Base-by-base conservation (phyloP, 768 basidiomycete species). In the Leucosporidium creatinivorum region DNA sequence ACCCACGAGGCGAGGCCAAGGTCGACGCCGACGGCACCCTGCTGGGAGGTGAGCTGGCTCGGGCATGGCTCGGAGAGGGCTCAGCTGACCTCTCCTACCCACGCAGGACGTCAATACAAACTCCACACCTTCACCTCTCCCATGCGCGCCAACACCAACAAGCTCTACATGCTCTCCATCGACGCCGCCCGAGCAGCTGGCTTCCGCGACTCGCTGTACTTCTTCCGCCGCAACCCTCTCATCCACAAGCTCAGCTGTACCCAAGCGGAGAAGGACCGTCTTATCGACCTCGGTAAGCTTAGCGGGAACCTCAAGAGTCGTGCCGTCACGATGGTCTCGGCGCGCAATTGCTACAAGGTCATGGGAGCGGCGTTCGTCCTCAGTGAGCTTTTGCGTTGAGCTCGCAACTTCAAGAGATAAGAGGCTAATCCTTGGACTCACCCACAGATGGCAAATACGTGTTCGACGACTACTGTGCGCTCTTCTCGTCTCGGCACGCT, bases 191-290 rank as follows among this genome's bases (percentile, higher is more conserved):
- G 94, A 31, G 90, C 91, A 13, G 93, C 91, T 25, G 96, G 96
- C 6, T 97, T 92, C 79, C 85, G 92, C 58, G 96, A 98, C 78
- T 97, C 96, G 13, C 81, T 98, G n/a, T 96, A 97, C 79, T 97
- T 97, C 79, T 93, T 97, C 79, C 88, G 96, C 4, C 85, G 92
- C 9, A 96, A 94, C 70, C 85, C 86, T 0, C 85, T 91, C 33
- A 88, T 94, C 21, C 82, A 93, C 81, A 98, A 98, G 78, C 83
- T 96, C 67, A 88, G 87, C 70, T 91, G 91, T 39, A 89, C 87
- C 0, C 88, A 91, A 66, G 83, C 84, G 23, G 96, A 98, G 79
- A 96, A 97, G 77, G 91, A 97, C 72, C 85, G 87, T 68, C 86
- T 98, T 73, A 96, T 99, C 74, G 84, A 86, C 51, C 85, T 85